phyloP scores from a whole-genome alignment of 1,284 basidiomycete genomes.

The Neotropicomus parvogracilis region DNA sequence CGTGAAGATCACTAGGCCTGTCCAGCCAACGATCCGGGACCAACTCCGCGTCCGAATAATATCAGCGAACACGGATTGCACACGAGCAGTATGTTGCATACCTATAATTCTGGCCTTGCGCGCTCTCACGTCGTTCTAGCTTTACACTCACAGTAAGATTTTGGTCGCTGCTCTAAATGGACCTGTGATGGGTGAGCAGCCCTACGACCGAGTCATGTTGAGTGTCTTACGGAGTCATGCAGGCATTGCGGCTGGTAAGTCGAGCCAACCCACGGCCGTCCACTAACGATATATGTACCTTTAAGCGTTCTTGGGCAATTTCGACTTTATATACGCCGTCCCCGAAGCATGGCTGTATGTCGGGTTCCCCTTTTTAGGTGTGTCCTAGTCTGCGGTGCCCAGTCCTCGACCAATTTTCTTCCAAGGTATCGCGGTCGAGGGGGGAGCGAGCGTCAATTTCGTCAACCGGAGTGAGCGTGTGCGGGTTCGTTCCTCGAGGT shows the following conservation, averaged over 20 bases:
- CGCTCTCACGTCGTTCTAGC: conserved; percentile 34
- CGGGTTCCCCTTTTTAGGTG: conserved; percentile 69
- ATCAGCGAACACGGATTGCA: conserved; percentile 54
- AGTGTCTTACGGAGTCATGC: conserved; percentile 4
- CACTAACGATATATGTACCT: not conserved
- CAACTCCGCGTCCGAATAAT: conserved; percentile 43
- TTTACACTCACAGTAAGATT: conserved; percentile 63
- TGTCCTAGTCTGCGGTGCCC: conserved; percentile 15
- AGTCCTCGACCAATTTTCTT: conserved; percentile 1
- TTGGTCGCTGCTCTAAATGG: conserved; percentile 67
- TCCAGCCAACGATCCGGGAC: conserved; percentile 39
- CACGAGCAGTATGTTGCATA: conserved; percentile 51
- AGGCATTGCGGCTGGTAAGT: conserved; percentile 66
- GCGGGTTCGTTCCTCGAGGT: not conserved
- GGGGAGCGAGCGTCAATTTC: conserved; percentile 65
- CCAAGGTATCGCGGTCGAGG: conserved; percentile 60
- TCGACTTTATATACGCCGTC: conserved; percentile 71
- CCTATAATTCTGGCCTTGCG: not conserved
- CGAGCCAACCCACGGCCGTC: not conserved
- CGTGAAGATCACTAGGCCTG: conserved; percentile 36
- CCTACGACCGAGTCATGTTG: not conserved
- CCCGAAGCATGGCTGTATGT: conserved; percentile 58
- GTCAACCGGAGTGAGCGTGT: conserved; percentile 51
- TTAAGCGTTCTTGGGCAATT: conserved; percentile 64
- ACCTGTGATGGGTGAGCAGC: conserved; percentile 59